phyloP scores from a whole-genome alignment of 2,329 filamentous ascomycete genomes.

The Epichloe festucae region DNA sequence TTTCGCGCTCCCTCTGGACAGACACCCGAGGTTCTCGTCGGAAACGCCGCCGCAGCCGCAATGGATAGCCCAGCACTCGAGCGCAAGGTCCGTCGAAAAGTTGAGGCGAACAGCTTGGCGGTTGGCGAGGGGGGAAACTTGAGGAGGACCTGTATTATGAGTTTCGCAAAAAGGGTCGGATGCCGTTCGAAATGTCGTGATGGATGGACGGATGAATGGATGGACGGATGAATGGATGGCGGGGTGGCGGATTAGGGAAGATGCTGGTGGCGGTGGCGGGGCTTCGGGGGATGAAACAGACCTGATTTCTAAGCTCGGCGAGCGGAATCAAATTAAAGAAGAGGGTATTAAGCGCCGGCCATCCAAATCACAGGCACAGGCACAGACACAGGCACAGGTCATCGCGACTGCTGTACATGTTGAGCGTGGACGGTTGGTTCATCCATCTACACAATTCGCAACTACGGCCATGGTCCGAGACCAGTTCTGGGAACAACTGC shows the following conservation, averaged over 20 bases:
- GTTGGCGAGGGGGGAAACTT: constrained; percentile 3
- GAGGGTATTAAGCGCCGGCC: too few relatives aligned
- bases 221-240: background rate
- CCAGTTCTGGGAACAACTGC: background rate
- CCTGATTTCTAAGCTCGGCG: constrained; percentile 11
- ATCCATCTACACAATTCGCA: background rate
- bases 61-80: constrained; percentile 63
- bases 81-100: constrained; percentile 62
- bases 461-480: background rate
- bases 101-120: constrained; percentile 89
- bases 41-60: constrained; percentile 52
- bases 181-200: background rate
- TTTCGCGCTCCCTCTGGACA: constrained; percentile 29
- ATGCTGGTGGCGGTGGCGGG: too few relatives aligned
- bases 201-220: background rate
- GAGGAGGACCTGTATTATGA: too few relatives aligned
- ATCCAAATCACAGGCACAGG: too few relatives aligned
- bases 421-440: background rate
- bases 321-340: too few relatives aligned
- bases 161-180: background rate
- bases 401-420: background rate
- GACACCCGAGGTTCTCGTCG: constrained; percentile 21
- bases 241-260: too few relatives aligned
- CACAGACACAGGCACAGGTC: background rate
- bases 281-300: background rate